These are phyloP conservation scores for Tricladium varicosporioides DNA, from an alignment of 2,329 filamentous ascomycete genomes.

Conservation along the genomic window DNA sequence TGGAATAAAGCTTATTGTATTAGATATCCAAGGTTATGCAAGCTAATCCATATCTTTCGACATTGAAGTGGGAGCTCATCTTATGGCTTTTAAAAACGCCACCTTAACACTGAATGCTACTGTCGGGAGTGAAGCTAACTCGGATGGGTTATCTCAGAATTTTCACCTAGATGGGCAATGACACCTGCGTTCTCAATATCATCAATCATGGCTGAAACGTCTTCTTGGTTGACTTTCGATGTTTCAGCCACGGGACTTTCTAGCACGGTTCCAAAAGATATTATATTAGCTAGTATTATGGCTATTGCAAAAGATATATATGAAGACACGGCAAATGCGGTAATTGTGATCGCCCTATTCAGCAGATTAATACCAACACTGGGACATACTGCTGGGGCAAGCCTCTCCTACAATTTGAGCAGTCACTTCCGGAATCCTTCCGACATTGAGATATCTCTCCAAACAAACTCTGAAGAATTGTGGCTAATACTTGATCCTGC, in stretches of 20 bases:
- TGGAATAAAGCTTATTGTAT: conserved; percentile 70
- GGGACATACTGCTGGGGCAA: conserved; percentile 27
- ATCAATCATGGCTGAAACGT: conserved; percentile 52
- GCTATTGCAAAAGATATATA: conserved; percentile 59
- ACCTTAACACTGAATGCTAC: conserved; percentile 57
- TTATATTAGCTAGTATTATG: conserved; percentile 59
- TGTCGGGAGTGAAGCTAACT: conserved; percentile 49
- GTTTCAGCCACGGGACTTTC: conserved; percentile 56
- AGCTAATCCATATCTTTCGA: conserved; percentile 65
- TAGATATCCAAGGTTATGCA: conserved; percentile 76
- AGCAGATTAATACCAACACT: conserved; percentile 18
- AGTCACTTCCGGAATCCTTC: conserved; percentile 24
- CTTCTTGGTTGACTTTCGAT: conserved; percentile 70
- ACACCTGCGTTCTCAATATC: conserved; percentile 49
- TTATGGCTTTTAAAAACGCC: conserved; percentile 61
- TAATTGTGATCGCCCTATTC: conserved; percentile 41
- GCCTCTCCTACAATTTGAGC: conserved; percentile 27
- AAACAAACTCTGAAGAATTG: conserved; percentile 17
- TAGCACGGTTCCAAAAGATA: conserved; percentile 61
- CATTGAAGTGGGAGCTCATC: conserved; percentile 69
- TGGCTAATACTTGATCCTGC: conserved; percentile 30
- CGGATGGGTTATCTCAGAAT: conserved; percentile 47
- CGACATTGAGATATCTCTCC: conserved; percentile 21
- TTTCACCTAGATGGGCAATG: conserved; percentile 58
- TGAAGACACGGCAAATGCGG: conserved; percentile 56